Evolutionary conservation across 495 filamentous ascomycete species (phyloP).

Genomic region (Xylaria grammica): DNA sequence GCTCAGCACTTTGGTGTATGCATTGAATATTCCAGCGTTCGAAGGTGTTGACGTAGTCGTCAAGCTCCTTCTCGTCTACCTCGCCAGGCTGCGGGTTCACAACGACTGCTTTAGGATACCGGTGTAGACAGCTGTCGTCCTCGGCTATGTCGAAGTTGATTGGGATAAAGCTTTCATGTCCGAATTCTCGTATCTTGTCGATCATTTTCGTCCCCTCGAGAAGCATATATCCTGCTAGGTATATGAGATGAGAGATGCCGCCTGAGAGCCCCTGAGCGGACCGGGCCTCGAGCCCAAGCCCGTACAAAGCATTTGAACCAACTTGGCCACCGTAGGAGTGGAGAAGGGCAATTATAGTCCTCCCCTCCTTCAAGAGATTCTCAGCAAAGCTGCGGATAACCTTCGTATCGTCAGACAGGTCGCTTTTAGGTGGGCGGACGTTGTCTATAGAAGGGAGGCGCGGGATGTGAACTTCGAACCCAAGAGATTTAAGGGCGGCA

Average conservation of each 20-base stretch:
- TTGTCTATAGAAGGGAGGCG: slow-evolving; percentile 36
- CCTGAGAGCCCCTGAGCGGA: slow-evolving; percentile 18
- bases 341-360: slow-evolving; percentile 35
- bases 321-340: slow-evolving; percentile 43
- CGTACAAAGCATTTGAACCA: slow-evolving; percentile 37
- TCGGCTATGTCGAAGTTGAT: slow-evolving; percentile 38
- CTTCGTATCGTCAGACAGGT: slow-evolving; percentile 39
- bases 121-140: slow-evolving; percentile 30
- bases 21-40: slow-evolving; percentile 34
- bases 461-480: slow-evolving; percentile 40
- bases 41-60: slow-evolving; percentile 29
- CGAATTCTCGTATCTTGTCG: slow-evolving; percentile 36
- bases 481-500: slow-evolving; percentile 29
- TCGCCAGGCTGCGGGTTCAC: not conserved
- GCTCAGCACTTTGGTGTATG: slow-evolving; percentile 25
- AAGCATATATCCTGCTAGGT: slow-evolving; percentile 32
- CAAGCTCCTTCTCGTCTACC: slow-evolving; percentile 8
- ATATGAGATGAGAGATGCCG: slow-evolving; percentile 38
- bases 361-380: slow-evolving; percentile 32
- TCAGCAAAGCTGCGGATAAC: slow-evolving; percentile 33
- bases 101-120: slow-evolving; percentile 24
- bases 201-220: slow-evolving; percentile 32
- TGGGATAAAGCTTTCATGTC: slow-evolving; percentile 34
- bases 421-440: slow-evolving; percentile 23
- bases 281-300: slow-evolving; percentile 25